A percentile compares a stretch with the other conserved stretches of the same genome.
phyloP scores from a whole-genome alignment of 805 yeast species.

The Lachancea lanzarotensis region DNA sequence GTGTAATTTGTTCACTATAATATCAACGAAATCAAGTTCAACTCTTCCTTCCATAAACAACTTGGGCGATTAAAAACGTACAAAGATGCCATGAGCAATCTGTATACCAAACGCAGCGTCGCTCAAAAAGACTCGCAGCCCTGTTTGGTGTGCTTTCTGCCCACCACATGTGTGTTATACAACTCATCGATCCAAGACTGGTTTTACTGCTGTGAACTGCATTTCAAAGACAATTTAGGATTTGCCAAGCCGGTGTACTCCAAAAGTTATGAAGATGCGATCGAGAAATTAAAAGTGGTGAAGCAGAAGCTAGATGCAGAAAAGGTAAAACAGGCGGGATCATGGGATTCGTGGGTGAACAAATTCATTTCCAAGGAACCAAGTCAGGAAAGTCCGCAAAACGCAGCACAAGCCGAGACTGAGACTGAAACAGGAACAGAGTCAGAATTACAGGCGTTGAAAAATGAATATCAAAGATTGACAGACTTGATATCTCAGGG shows the following conservation, averaged over 20 bases:
- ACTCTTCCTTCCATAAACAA: neutral
- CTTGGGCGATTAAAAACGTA: neutral
- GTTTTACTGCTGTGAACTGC: constrained; percentile 32
- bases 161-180: constrained; percentile 25
- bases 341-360: constrained; percentile 33
- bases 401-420: constrained; percentile 1
- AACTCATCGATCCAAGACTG: constrained; percentile 27
- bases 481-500: constrained; percentile 19
- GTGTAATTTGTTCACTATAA: neutral
- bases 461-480: constrained; percentile 13
- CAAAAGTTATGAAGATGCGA: constrained; percentile 16
- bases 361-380: constrained; percentile 18
- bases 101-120: constrained; percentile 25
- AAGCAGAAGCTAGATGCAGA: constrained; percentile 14
- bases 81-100: constrained; percentile 21
- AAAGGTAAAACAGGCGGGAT: constrained; percentile 11
- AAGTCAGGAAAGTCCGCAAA: neutral
- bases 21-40: neutral
- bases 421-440: neutral
- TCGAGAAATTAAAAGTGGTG: constrained; percentile 14
- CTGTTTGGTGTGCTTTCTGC: constrained; percentile 26
- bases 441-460: constrained; percentile 2
- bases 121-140: constrained; percentile 26
- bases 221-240: constrained; percentile 29
- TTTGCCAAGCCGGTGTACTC: constrained; percentile 27